phyloP scores from a whole-genome alignment of 2,329 filamentous ascomycete species.

The Penicillium decumbens region DNA sequence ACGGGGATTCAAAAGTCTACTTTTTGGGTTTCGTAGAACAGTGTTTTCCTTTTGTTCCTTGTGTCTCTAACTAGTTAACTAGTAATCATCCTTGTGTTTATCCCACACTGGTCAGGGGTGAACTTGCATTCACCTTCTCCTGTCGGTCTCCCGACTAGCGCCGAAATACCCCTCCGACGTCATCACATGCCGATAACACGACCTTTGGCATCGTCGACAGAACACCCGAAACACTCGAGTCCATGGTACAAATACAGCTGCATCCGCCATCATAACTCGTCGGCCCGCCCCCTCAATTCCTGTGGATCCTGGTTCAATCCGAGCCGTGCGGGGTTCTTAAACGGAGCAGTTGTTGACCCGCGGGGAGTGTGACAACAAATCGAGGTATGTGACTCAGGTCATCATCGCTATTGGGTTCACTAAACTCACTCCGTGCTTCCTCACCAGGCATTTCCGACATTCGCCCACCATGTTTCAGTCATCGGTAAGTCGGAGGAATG shows the following conservation, averaged over 20 bases:
- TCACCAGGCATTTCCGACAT: background rate
- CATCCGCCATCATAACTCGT: background rate
- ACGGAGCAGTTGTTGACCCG: slow-evolving; percentile 5
- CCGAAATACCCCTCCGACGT: slow-evolving; percentile 21
- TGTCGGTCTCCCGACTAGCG: slow-evolving; percentile 5
- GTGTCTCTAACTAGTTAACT: background rate
- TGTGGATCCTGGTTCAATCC: background rate
- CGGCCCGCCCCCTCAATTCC: background rate
- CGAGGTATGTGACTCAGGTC: background rate
- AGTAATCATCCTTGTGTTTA: background rate
- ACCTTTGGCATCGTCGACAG: background rate
- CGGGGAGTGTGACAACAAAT: slow-evolving; percentile 10
- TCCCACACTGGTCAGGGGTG: background rate
- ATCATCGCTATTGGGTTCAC: background rate
- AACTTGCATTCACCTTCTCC: background rate
- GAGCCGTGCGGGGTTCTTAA: slow-evolving; percentile 17
- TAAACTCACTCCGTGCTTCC: background rate
- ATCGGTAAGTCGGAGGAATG: slow-evolving; percentile 23
- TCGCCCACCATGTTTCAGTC: slow-evolving; percentile 35
- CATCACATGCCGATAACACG: slow-evolving; percentile 14
- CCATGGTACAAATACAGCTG: background rate
- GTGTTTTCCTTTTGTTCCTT: background rate
- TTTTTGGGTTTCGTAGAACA: background rate
- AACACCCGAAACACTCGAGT: background rate
- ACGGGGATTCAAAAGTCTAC: slow-evolving; percentile 4